Base-by-base conservation (phyloP, 2,329 filamentous ascomycete species). In the Diatrype stigma region DNA sequence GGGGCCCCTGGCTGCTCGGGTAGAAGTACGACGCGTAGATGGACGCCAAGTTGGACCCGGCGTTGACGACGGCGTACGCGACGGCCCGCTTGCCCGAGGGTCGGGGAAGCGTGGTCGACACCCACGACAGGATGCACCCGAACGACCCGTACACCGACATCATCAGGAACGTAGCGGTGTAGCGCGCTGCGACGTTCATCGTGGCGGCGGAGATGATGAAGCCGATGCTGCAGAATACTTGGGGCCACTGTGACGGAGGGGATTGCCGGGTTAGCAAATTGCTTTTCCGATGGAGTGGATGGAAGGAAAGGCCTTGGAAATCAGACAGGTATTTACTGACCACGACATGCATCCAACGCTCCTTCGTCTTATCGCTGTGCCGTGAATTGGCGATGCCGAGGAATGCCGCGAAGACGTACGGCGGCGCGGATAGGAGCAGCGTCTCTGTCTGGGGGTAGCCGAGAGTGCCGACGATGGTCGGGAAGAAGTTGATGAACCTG, bases 21-120 rank as follows among this genome's bases (percentile, higher is more conserved):
- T 54, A 54, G 30, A 51, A 51, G 48, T 48, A 51, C 14, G 28
- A 42, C 14, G 44, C 45, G 45, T 51, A 53, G 7, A 53, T 37
- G 34, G 34, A 37, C 6, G 34, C 34, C 12, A 37, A 12, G 34
- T 37, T 37, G 34, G 34, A 37, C 12, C 34, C 34, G 34, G 34
- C 34, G 34, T 37, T 37, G 34, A 37, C 34, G 34, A 37, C 34
- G 34, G 34, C 34, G 34, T 37, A 37, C 34, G 34, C 6, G 34
- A 37, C n/a, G 34, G 34, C 34, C 6, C 34, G 34, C n/a, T 37
- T 37, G 6, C 6, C 16, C 34, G 34, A 37, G 6, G 34, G 34
- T 6, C 34, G 34, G 6, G 34, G 34, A 6, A 37, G 34, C 34
- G 34, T 37, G 6, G 34, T 37, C 34, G 34, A 37, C n/a, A 37